These are phyloP conservation scores for Withania somnifera DNA, from an alignment of 305 asterid genomes.

Conservation along the genomic window DNA sequence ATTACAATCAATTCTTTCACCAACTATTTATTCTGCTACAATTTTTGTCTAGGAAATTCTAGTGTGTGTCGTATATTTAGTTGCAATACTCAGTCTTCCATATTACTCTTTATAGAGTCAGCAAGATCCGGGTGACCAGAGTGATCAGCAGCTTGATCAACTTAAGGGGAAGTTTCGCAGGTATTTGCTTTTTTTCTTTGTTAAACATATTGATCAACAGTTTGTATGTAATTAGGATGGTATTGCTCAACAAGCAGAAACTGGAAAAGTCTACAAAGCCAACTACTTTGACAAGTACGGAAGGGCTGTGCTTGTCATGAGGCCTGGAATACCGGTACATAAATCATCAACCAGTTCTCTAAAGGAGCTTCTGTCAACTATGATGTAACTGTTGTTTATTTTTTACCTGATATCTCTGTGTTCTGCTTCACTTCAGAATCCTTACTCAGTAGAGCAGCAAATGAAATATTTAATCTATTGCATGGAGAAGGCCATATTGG, in stretches of 20 bases:
- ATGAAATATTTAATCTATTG: conserved; percentile 49
- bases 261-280: conserved; percentile 44
- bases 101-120: not conserved
- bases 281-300: conserved; percentile 35
- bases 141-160: no score
- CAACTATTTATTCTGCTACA: not conserved
- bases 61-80: not conserved
- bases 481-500: conserved; percentile 44
- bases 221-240: conserved; percentile 27
- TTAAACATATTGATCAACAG: not conserved
- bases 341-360: not conserved
- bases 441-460: conserved; percentile 35
- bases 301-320: conserved; percentile 48
- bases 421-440: conserved; percentile 22
- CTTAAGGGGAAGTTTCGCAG: no score
- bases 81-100: not conserved
- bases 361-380: not conserved
- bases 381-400: not conserved
- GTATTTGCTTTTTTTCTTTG: not conserved
- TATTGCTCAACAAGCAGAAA: conserved; percentile 40
- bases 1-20: not conserved
- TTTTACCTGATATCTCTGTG: not conserved
- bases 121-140: no score
- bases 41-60: not conserved
- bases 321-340: conserved; percentile 44